Evolutionary conservation across 2,329 filamentous ascomycete genomes (phyloP).

Genomic region (Aspergillus neoniger): DNA sequence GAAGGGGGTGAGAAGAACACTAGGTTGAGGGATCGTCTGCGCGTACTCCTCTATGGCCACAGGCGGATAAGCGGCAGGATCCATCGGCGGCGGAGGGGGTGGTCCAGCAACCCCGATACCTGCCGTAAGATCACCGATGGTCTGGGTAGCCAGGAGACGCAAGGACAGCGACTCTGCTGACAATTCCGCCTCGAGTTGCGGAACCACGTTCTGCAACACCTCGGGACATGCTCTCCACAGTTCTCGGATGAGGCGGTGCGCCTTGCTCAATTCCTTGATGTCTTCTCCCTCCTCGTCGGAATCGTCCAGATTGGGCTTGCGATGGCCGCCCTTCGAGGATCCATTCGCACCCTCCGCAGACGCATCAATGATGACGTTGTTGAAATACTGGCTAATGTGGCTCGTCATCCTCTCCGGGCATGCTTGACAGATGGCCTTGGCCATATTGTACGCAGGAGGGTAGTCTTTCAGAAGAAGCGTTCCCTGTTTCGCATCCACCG

Average conservation of each 20-base stretch:
- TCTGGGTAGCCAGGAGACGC: slow-evolving; percentile 85
- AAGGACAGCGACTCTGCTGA: slow-evolving; percentile 86
- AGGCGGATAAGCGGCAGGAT: slow-evolving; percentile 83
- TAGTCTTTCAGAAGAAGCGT: slow-evolving; percentile 84
- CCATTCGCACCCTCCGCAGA: slow-evolving; percentile 62
- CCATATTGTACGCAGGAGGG: slow-evolving; percentile 93
- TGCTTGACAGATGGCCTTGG: slow-evolving; percentile 86
- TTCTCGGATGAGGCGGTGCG: slow-evolving; percentile 84
- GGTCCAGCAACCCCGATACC: slow-evolving; percentile 91
- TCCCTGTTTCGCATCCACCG: slow-evolving; percentile 73
- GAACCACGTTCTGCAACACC: slow-evolving; percentile 89
- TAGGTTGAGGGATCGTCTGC: slow-evolving; percentile 54
- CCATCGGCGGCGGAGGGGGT: slow-evolving; percentile 69
- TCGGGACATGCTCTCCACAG: slow-evolving; percentile 89
- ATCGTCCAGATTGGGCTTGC: slow-evolving; percentile 58
- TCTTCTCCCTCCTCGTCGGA: slow-evolving; percentile 76
- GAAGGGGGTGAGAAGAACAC: slow-evolving; percentile 75
- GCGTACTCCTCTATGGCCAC: slow-evolving; percentile 48
- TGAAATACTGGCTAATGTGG: slow-evolving; percentile 94
- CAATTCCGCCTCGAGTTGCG: slow-evolving; percentile 88
- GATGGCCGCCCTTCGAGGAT: slow-evolving; percentile 40
- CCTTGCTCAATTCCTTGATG: slow-evolving; percentile 82
- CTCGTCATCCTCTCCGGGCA: slow-evolving; percentile 93
- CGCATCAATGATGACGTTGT: slow-evolving; percentile 90
- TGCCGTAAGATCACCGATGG: slow-evolving; percentile 89